phyloP scores from a whole-genome alignment of 2,329 filamentous ascomycete genomes.

The Blastomyces silverae region DNA sequence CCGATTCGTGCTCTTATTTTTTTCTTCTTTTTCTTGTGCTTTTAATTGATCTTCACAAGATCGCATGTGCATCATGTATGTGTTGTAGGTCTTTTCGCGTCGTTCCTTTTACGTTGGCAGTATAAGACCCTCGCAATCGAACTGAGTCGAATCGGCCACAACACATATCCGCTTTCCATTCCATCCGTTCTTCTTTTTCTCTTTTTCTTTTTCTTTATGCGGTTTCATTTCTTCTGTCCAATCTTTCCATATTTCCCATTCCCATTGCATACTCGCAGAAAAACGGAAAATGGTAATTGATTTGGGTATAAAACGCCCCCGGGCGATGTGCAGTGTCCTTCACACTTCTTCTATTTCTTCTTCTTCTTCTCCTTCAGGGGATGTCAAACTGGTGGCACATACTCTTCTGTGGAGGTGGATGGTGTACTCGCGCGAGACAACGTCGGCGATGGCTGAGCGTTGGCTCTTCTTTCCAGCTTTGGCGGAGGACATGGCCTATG shows the following conservation, averaged over 20 bases:
- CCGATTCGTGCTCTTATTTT: constrained; percentile 46
- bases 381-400: constrained; percentile 47
- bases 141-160: not conserved
- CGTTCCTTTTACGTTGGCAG: not conserved
- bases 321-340: constrained; percentile 4
- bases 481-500: constrained; percentile 51
- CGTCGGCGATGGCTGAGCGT: constrained; percentile 96
- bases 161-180: constrained; percentile 12
- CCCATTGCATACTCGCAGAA: not conserved
- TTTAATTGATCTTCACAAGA: constrained; percentile 8
- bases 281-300: not conserved
- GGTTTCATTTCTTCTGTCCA: not conserved
- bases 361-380: constrained; percentile 17
- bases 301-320: not conserved
- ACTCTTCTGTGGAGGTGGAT: constrained; percentile 99
- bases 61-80: constrained; percentile 10
- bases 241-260: not conserved
- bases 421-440: constrained; percentile 99
- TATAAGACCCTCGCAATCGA: not conserved
- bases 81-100: constrained; percentile 4
- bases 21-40: constrained; percentile 25
- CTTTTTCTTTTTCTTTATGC: not conserved
- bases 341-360: constrained; percentile 15
- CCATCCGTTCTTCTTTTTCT: not conserved
- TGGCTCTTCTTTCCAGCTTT: constrained; percentile 63